These are phyloP conservation scores for Metschnikowia santaceciliae DNA, from an alignment of 805 yeast species.

Conservation along the genomic window DNA sequence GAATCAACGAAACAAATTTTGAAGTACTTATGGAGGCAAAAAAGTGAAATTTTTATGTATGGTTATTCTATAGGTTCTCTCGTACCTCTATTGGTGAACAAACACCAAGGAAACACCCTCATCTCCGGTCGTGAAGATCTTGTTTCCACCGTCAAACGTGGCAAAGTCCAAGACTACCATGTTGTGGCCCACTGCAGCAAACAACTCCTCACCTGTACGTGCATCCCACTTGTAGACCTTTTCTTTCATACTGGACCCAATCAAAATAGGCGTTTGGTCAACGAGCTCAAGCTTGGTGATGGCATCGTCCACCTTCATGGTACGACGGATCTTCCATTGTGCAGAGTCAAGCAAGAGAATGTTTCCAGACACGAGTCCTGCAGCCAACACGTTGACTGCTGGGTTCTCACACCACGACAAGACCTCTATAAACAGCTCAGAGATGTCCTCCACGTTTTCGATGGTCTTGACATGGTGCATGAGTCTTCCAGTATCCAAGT, in stretches of 20 bases:
- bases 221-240: constrained; percentile 83
- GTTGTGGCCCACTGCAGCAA: constrained; percentile 85
- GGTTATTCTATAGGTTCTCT: not conserved
- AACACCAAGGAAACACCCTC: constrained; percentile 89
- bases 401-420: constrained; percentile 67
- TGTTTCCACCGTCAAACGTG: constrained; percentile 58
- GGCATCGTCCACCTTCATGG: constrained; percentile 70
- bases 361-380: constrained; percentile 87
- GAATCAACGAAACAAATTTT: too few species aligned
- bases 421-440: constrained; percentile 50
- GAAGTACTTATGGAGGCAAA: too few species aligned
- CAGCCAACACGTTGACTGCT: constrained; percentile 60
- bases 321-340: constrained; percentile 81
- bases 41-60: not conserved
- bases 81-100: constrained; percentile 9
- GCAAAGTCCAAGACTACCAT: constrained; percentile 91
- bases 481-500: constrained; percentile 67
- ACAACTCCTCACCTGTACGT: constrained; percentile 74
- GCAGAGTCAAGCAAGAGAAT: constrained; percentile 76
- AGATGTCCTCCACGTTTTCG: constrained; percentile 46
- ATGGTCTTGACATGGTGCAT: constrained; percentile 63
- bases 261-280: constrained; percentile 51
- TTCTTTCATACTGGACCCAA: constrained; percentile 82
- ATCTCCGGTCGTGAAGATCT: constrained; percentile 89
- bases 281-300: constrained; percentile 76